Conservation (phyloP, 176 grass and related monocot species). For the Secale cereale region DNA sequence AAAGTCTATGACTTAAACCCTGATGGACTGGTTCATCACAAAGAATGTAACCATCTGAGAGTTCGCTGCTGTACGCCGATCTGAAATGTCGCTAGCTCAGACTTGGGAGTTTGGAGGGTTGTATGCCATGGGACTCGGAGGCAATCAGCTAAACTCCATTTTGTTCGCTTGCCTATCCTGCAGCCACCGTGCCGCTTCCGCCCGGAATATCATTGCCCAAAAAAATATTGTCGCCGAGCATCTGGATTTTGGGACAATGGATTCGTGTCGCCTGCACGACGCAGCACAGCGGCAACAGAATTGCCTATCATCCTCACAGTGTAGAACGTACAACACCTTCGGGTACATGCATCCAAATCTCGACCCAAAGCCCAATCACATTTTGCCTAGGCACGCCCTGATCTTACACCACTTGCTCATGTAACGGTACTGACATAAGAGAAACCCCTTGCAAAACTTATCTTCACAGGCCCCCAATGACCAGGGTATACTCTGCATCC, state of each 20-base stretch:
- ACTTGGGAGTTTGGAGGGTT: constrained; percentile 1
- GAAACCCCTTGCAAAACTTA: neutral
- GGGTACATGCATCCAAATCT: no score
- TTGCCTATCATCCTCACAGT: neutral
- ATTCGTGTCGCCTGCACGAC: neutral
- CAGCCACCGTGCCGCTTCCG: neutral
- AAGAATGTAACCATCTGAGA: no score
- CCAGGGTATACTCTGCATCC: neutral
- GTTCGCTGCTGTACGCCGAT: neutral
- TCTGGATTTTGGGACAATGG: neutral
- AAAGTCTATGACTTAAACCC: no score
- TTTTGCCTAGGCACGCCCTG: neutral
- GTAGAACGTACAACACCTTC: neutral
- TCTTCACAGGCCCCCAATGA: neutral
- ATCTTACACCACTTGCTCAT: neutral
- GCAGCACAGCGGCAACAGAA: neutral
- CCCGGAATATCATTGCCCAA: neutral
- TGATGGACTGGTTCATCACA: no score
- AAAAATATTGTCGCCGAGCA: neutral
- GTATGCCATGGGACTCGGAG: neutral
- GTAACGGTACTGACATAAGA: neutral
- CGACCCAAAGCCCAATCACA: neutral
- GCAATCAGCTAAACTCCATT: neutral
- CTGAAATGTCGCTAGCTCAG: neutral
- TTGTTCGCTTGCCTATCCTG: constrained; percentile 7